Evolutionary conservation across 2,329 filamentous ascomycete species (phyloP), one percentile per base, ranked within the genome.

Genomic region (Helminthosporium solani): DNA sequence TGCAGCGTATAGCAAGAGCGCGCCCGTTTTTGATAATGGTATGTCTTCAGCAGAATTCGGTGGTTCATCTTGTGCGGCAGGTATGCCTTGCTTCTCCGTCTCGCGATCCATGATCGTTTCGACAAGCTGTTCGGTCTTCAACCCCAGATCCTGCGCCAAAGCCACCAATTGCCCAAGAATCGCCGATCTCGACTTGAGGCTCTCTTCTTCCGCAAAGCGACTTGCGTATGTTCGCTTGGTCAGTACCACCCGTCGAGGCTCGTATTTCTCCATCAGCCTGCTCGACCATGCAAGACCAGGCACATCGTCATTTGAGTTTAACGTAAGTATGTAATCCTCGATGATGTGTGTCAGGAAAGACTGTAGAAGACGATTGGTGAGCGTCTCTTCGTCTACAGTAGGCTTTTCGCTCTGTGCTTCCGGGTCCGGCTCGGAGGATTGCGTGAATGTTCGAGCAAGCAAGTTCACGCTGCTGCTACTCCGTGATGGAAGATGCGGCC

Each of bases 271-370:
- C 51, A 87, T 76, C 45, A 90, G 67, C 40, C 88, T 68, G 52
- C 68, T 76, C 5, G 72, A 71, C 76, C 76, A 79, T 2, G 74
- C 72, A 38, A 79, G 61, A 5, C 76, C 77, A 1, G 76, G 74
- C 4, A 76, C 70, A 57, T 77, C 75, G 18, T 75, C 73, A 5
- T 65, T 60, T 3, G 70, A 66, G 3, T 63, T 61, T 15, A 78
- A 54, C 6, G 72, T 72, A n/a, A 80, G 83, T 50, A 88, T 78
- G 55, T 89, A 92, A 36, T 85, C 80, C 63, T 91, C 87, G 9
- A 91, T 71, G 15, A 91, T 73, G 62, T 88, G 87, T 0, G 86
- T 89, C n/a, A 89, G 77, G 66, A 94, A 91, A 1, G 85, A 84
- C 61, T 89, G 85, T 19, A 92, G 70, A 14, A 92, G 73, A 46